Conservation (phyloP, 495 filamentous ascomycete genomes). For the Jackrogersella minutella region DNA sequence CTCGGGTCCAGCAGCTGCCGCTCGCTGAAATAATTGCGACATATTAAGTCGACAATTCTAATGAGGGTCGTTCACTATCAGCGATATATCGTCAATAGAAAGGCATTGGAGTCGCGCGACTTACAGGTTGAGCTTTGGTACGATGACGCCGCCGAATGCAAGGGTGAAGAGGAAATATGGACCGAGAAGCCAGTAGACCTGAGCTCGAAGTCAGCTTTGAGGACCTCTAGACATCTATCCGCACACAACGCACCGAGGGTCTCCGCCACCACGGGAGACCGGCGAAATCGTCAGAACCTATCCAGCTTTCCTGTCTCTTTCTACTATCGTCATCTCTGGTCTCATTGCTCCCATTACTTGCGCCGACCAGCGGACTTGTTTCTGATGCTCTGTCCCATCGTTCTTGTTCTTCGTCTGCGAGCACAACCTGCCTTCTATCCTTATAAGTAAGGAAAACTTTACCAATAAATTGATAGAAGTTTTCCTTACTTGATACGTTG, state of each 20-base stretch:
- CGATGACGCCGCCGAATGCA: constrained; percentile 82
- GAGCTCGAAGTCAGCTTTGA: constrained; percentile 23
- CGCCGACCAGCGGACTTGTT: constrained; percentile 51
- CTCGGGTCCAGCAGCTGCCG: constrained; percentile 61
- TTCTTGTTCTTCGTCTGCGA: constrained; percentile 36
- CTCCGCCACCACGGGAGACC: constrained; percentile 73
- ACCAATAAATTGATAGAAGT: too few species aligned
- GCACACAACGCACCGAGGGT: constrained; percentile 66
- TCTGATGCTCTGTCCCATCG: constrained; percentile 46
- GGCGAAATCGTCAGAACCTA: constrained; percentile 64
- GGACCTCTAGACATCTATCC: not conserved
- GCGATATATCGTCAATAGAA: not conserved
- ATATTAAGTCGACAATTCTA: constrained; percentile 78
- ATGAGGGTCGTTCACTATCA: constrained; percentile 16
- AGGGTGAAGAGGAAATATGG: constrained; percentile 80
- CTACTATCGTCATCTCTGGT: constrained; percentile 6
- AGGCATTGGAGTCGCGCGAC: constrained; percentile 7
- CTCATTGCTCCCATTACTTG: constrained; percentile 21
- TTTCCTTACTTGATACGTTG: too few species aligned
- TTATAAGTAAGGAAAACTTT: too few species aligned
- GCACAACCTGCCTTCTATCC: constrained; percentile 24
- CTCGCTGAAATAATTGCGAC: constrained; percentile 77
- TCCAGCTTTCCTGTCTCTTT: constrained; percentile 46
- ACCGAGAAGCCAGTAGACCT: constrained; percentile 87
- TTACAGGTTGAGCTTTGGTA: constrained; percentile 78